A percentile compares a stretch with the other conserved stretches of the same genome.
These are phyloP conservation scores for Beauveria asiatica DNA, from an alignment of 2,329 filamentous ascomycete genomes.

Conservation along the genomic window DNA sequence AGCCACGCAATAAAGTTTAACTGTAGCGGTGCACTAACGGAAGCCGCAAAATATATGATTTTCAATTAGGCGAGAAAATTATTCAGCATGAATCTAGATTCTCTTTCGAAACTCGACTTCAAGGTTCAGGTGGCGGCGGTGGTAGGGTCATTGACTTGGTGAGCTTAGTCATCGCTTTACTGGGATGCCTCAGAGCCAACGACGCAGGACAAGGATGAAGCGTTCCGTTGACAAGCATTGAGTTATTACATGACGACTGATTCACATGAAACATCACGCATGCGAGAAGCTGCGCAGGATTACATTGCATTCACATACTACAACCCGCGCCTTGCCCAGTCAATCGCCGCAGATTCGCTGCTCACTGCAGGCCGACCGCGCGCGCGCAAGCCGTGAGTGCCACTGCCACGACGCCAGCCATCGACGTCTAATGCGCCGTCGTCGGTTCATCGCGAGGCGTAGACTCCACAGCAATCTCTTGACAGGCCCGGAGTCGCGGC, in stretches of 20 bases:
- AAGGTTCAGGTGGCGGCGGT: not conserved
- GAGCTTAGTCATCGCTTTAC: not conserved
- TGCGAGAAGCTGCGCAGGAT: not conserved
- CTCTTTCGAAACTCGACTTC: not conserved
- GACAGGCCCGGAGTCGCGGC: not conserved
- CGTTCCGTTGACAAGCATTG: not conserved
- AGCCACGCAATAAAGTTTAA: not conserved
- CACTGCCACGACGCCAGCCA: not conserved
- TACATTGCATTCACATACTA: no score
- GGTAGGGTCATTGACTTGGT: not conserved
- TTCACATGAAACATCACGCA: not conserved
- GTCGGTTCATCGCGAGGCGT: not conserved
- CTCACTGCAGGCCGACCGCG: not conserved
- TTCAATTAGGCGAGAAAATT: constrained; percentile 9
- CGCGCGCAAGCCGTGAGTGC: not conserved
- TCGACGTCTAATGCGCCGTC: not conserved
- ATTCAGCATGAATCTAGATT: not conserved
- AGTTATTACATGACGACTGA: no score
- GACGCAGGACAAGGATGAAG: not conserved
- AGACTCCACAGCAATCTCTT: constrained; percentile 10
- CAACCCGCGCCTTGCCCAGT: not conserved
- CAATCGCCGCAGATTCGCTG: not conserved
- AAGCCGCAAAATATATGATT: not conserved
- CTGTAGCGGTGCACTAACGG: not conserved
- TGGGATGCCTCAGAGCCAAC: not conserved